These are phyloP conservation scores for Pleurotus eryngii DNA, from an alignment of 768 basidiomycete species.

Conservation along the genomic window DNA sequence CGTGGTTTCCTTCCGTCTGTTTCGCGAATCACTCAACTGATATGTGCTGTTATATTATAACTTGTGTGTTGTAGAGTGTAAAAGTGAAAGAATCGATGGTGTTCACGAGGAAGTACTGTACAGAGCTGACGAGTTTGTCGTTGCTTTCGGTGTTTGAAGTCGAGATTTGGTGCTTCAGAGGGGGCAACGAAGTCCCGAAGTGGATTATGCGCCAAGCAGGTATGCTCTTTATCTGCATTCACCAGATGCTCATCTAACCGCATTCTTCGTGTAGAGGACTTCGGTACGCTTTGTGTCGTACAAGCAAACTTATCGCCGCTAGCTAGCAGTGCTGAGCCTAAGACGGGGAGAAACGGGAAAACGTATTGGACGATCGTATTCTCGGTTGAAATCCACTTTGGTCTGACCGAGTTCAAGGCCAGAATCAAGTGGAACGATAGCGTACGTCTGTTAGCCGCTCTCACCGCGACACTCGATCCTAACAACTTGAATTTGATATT, in stretches of 20 bases:
- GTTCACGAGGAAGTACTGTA: slow-evolving; percentile 79
- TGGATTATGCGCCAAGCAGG: slow-evolving; percentile 69
- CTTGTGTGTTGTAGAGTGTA: slow-evolving; percentile 43
- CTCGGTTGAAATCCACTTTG: slow-evolving; percentile 81
- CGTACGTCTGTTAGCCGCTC: slow-evolving; percentile 35
- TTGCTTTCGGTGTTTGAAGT: slow-evolving; percentile 81
- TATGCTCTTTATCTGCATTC: slow-evolving; percentile 12
- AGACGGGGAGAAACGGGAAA: slow-evolving; percentile 60
- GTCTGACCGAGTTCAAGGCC: slow-evolving; percentile 77
- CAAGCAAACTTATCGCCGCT: slow-evolving; percentile 75
- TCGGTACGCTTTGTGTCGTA: slow-evolving; percentile 76
- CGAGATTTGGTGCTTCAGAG: slow-evolving; percentile 81
- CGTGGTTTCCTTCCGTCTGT: slow-evolving; percentile 16
- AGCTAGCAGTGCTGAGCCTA: slow-evolving; percentile 67
- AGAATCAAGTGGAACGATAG: slow-evolving; percentile 82
- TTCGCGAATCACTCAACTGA: too few relatives aligned
- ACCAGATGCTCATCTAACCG: neutral
- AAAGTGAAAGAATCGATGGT: slow-evolving; percentile 84
- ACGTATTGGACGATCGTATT: slow-evolving; percentile 84
- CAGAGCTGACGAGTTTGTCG: slow-evolving; percentile 72
- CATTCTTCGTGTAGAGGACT: slow-evolving; percentile 43
- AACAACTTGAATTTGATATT: neutral
- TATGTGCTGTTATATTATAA: neutral
- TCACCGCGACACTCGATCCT: neutral
- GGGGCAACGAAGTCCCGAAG: slow-evolving; percentile 65